Base-by-base conservation (phyloP, 2,329 filamentous ascomycete genomes). In the Cordyceps javanica region DNA sequence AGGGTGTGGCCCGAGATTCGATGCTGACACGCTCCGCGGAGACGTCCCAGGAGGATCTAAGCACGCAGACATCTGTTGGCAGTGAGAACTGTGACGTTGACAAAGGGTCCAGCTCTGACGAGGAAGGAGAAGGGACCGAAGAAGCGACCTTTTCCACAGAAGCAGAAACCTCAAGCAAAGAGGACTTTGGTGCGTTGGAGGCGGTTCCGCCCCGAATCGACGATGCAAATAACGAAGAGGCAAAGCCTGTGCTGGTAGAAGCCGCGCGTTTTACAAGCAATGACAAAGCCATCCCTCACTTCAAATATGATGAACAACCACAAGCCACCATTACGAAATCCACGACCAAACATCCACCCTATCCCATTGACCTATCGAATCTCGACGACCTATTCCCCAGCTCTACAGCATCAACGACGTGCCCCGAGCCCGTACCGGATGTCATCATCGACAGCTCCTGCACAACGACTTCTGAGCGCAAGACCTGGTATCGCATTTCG, bases 401-500 rank as follows among this genome's bases (percentile, higher is more conserved):
- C 11, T 64, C 62, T 1, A 58, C 62, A 16, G 25, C 63, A 2
- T 57, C 57, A 6, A 66, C 67, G 23, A 61, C 64, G 1, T 66
- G 73, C 0, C 64, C 71, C 1, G 71, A 70, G 42, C 64, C 64
- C 3, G 62, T 82, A 0, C 69, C 80, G 0, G 80, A 82, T 30
- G 68, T 72, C 30, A 67, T 80, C 45, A 73, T 82, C 19, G 68
- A 68, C 30, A 81, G 86, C 65, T 80, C 73, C 28, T 85, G 85
- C 60, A 72, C 73, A 5, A 73, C 76, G 2, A 77, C 79, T 3
- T 78, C 79, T 2, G 78, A 87, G 67, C 82, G 85, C 50, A 86
- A 82, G 64, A 75, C 77, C 8, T 88, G 85, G 85, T 86, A 87
- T 62, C 81, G 83, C 21, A 69, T 87, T 19, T 86, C 85, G 8